A percentile compares a stretch with the other conserved stretches of the same genome.
Conservation (phyloP, 257 asterid species). For the Penstemon davidsonii region DNA sequence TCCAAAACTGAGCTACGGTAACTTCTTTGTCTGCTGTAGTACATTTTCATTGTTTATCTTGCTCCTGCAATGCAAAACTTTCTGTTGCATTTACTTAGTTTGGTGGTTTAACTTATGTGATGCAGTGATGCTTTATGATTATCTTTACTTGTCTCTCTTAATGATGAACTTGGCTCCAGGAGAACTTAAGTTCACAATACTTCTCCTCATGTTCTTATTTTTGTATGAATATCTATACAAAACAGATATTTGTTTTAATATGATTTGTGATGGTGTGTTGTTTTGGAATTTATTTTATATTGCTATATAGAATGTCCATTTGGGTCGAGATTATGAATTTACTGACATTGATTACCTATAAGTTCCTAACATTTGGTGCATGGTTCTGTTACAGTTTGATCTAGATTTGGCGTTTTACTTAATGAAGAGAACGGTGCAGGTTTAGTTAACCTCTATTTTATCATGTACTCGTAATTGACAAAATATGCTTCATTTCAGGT, state of each 20-base stretch:
- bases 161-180: not conserved
- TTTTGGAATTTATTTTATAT: not conserved
- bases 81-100: not conserved
- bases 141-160: not conserved
- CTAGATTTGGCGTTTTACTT: slow-evolving; percentile 7
- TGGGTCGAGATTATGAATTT: not conserved
- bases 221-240: not conserved
- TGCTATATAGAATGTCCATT: not conserved
- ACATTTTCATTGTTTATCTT: not conserved
- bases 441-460: slow-evolving; percentile 5
- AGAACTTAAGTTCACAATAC: not conserved
- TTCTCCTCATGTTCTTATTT: not conserved
- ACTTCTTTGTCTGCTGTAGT: slow-evolving; percentile 29
- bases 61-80: slow-evolving; percentile 14
- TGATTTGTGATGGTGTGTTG: not conserved
- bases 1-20: slow-evolving; percentile 96
- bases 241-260: not conserved
- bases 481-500: slow-evolving; percentile 55
- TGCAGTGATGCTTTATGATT: slow-evolving; percentile 4
- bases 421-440: not conserved
- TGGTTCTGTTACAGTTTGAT: slow-evolving; percentile 19
- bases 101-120: slow-evolving; percentile 1
- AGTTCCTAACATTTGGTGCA: slow-evolving; percentile 16
- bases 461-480: slow-evolving; percentile 19
- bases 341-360: not conserved